Evolutionary conservation across 306 rosid genomes (phyloP), one percentile per base, ranked within the genome.

Genomic region (Phaseolus lunatus): DNA sequence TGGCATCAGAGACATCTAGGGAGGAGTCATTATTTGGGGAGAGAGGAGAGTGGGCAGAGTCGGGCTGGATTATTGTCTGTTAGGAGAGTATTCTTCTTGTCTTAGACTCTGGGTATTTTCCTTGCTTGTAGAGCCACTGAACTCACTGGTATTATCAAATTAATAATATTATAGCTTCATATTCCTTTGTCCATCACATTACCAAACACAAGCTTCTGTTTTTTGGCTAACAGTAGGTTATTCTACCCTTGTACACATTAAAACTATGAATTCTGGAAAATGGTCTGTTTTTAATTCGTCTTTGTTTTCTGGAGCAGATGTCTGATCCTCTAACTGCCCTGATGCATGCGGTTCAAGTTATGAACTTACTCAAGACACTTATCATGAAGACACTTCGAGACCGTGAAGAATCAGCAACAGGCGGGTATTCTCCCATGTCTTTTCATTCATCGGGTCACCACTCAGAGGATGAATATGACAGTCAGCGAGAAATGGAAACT

Each of bases 331-430:
- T 92, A 83, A 95, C 97, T 29, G 99, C 99, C 63, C 83, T 95
- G 85, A 92, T 95, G 99, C 97, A 95, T 20, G 99, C 99, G 31
- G 99, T 95, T 81, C 99, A 95, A 88, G 99, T 95, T 52, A 95
- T 95, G 99, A 95, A 95, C 84, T 81, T 95, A 56, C 97, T 95
- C 78, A 95, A 89, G 85, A 92, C 96, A 57, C 86, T 95, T 72
- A 92, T 95, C 69, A 89, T 67, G 83, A 95, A 86, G 86, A 87
- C 91, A 23, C 85, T 92, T 19, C 78, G 90, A 70, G 98, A 95
- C 39, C 92, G 97, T 1, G 92, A 89, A 85, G 97, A 92, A 78
- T 76, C 85, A 23, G 89, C 83, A 22, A 79, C 85, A 0, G 89
- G 83, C 24, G 93, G 88, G 2, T 92, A 80, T 81, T 92, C 99